These are phyloP conservation scores for Botryosphaeria agaves DNA, from an alignment of 2,329 filamentous ascomycete genomes.

Conservation along the genomic window DNA sequence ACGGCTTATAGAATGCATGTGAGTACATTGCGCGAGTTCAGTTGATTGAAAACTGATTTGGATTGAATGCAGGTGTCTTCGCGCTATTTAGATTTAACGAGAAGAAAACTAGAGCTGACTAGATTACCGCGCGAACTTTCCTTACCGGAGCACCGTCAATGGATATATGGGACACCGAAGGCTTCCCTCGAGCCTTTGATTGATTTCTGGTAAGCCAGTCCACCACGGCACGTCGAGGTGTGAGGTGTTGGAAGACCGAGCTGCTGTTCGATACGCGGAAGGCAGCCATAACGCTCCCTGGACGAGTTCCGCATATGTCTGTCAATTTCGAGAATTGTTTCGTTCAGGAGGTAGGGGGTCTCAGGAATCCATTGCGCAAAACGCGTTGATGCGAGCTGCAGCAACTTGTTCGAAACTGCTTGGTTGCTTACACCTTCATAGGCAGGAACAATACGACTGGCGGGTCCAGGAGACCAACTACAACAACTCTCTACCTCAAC, in stretches of 20 bases:
- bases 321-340: too few relatives aligned
- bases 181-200: conserved; percentile 44
- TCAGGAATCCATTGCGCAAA: too few relatives aligned
- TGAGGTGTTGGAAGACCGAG: too few relatives aligned
- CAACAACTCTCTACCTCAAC: conserved; percentile 45
- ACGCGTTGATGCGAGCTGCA: too few relatives aligned
- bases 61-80: conserved; percentile 36
- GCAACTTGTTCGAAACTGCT: not conserved
- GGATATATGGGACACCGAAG: conserved; percentile 41
- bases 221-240: not conserved
- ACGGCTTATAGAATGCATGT: conserved; percentile 40
- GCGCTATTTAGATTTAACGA: conserved; percentile 49
- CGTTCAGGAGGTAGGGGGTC: too few relatives aligned
- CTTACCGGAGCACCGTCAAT: conserved; percentile 29
- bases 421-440: conserved; percentile 12
- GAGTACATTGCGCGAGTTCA: conserved; percentile 12
- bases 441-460: conserved; percentile 52
- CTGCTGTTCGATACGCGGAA: too few relatives aligned
- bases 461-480: conserved; percentile 38
- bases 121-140: conserved; percentile 42
- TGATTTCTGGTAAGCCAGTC: conserved; percentile 37
- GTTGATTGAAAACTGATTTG: not conserved
- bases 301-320: too few relatives aligned
- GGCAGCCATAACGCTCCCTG: too few relatives aligned
- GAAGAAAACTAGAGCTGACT: conserved; percentile 48